Evolutionary conservation across 805 yeast genomes (phyloP), one percentile per base, ranked within the genome.

Genomic region (Kurtzmaniella cleridarum): DNA sequence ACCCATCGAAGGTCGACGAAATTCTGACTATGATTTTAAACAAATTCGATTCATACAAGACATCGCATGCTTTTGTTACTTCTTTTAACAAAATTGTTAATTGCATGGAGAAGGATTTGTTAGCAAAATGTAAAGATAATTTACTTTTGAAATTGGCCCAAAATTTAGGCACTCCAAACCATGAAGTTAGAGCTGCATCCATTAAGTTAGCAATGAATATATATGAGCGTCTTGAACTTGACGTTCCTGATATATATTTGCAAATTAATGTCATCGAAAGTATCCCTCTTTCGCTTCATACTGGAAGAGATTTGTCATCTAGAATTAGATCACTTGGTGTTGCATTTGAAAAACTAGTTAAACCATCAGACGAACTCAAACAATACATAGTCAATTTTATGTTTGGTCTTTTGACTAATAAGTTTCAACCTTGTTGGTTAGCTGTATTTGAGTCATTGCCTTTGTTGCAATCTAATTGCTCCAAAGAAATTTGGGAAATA

Each of bases 351-450:
- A 51, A 56, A 12, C 44, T 12, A 1, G 16, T 41, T 2, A 34
- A 55, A 3, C 43, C 47, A 5, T 34, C 53, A 4, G 36, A 37
- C 1, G 30, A 51, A 5, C 59, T 55, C 13, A 44, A 51, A 13
- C 36, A 36, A 5, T 34, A 54, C 8, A 41, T 61, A 29, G 73
- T 84, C 47, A 48, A 53, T 23, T 67, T 49, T 37, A 37, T 59
- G 16, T 54, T 67, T 39, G 98, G 98, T 27, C 70, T 84, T 43
- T 60, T 90, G 32, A 69, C 87, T 3, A 79, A 80, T 27, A 75
- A 77, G 41, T 88, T 91, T 49, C 84, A 87, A 40, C 98, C 98
- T 1, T 72, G 84, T 11, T 89, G 96, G 95, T 73, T 76, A 14
- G 88, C 84, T 4, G 84, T 84, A 2, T 62, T 71, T 39, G 91